Base-by-base conservation (phyloP, 768 basidiomycete genomes). In the Rhodosporidiobolus odoratus region DNA sequence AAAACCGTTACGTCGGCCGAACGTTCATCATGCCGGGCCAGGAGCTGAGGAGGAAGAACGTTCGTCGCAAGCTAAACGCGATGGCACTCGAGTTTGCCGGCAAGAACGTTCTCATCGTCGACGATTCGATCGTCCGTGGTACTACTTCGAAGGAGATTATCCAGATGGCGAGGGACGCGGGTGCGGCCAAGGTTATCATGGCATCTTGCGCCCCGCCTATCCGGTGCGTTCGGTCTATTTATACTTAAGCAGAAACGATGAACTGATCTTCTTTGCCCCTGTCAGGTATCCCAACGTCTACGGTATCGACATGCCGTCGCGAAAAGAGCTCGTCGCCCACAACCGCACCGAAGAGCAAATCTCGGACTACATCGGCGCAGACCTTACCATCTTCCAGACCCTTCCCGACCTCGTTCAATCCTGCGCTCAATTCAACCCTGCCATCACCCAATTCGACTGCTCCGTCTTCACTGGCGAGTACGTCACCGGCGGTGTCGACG, bases 11-110 rank as follows among this genome's bases (percentile, higher is more conserved):
- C 81, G 92, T 98, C 40, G 96, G 94, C 5, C 83, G 96, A 74
- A 99, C 96, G 0, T 99, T 99, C 79, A 98, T 99, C 81, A 99
- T 99, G 96, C 95, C 96, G 13, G 96, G 95, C 32, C 96, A 99
- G 79, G 89, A 91, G 79, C 89, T 92, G 87, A 86, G 92, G 80
- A 86, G 84, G 75, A 96, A 94, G 84, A 98, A 94, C 78, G 95
- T 98, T 17, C 84, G 96, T 63, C 84, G 89, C 75, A 99, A 99
- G 80, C 82, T 98, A 68, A 99, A 98, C 78, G 95, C 96, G 1
- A 99, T 98, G 94, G 93, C 96, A 8, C 84, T 97, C 62, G 96
- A 99, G 81, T 99, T 99, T 78, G 85, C 84, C 15, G 85, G 84
- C 77, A 98, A 95, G 82, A 90, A 89, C 74, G 93, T 99, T 8